Evolutionary conservation across 495 filamentous ascomycete species (phyloP), one percentile per base, ranked within the genome.

Genomic region (Aspergillus baeticus): DNA sequence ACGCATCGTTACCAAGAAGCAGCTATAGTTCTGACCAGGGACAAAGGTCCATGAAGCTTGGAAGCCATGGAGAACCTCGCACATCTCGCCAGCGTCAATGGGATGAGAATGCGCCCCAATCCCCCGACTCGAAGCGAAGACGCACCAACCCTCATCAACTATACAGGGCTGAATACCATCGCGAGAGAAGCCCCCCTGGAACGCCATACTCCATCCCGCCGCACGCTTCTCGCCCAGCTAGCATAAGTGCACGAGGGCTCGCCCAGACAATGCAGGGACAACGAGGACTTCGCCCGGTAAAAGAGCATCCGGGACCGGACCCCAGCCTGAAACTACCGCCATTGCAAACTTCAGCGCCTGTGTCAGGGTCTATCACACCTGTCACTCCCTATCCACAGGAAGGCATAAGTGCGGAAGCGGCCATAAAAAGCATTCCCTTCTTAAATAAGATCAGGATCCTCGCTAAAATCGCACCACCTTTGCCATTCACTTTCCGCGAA

Each of bases 401-500:
- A 48, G 66, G 33, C 36, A 67, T 60, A 46, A 83, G 75, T 55
- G 69, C 89, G 17, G 86, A 89, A 64, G 79, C 86, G 2, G 87
- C 88, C 66, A 81, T 90, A 17, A 89, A 87, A 84, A 85, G 79
- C 43, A 90, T 91, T 50, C 81, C 86, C 5, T 83, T 79, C 55
- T 59, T 85, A 35, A 84, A 84, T 62, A 93, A 92, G 63, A 82
- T 89, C 69, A 85, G 82, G 61, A 74, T 88, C 13, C 75, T 91
- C 5, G 69, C 79, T n/a, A 82, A 81, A 53, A 85, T 89, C 39
- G 82, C 87, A 5, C 86, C 87, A n/a, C 80, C 87, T 0, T 73
- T 92, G 3, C 70, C 69, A 58, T 22, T 77, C 63, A 11, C 71
- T 21, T 74, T 71, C 56, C 66, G 66, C 1, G 73, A 62, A 68